Evolutionary conservation across 2,329 filamentous ascomycete genomes (phyloP), one percentile per base, ranked within the genome.

Genomic region (Cryphonectria japonica): DNA sequence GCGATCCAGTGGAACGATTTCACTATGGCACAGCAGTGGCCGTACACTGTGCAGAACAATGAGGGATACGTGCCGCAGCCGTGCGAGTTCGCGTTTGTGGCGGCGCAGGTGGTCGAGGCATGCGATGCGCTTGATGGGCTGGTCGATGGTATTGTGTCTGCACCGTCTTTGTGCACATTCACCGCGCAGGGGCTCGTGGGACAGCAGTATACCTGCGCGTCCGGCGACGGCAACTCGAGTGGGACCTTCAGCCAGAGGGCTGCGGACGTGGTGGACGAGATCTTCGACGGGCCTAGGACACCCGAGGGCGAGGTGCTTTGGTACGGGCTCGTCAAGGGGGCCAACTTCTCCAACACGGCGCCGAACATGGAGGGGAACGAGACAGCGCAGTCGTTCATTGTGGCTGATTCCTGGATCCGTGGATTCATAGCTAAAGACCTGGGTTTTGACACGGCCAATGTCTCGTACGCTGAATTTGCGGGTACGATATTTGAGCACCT

Each of bases 1-100:
- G 66, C 66, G 2, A 43, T 68, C 9, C 57, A 68, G 19, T 64
- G 57, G 66, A 68, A 68, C 29, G 57, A 68, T 7, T 68, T 68
- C 57, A 60, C 43, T 0, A 54, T 62, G 7, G 66, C 66, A 3
- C 66, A 68, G 22, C 11, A 62, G 66, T 68, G 66, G 66, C 39
- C 66, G 1, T 62, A 62, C 29, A 62, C 26, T 2, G 66, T 68
- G 13, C 57, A 68, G 43, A 62, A 52, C 54, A 50, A 46, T n/a
- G 57, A 68, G 9, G 66, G 22, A 9, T 68, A 68, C n/a, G 32
- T 34, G 29, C 29, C 41, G 3, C 41, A 41, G 66, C 57, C 66
- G 6, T 62, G 66, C 39, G 57, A 62, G 57, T n/a, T 68, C 57
- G 66, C 59, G 4, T 68, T 61, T 19, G 66, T 43, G 14, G 66